A percentile compares a stretch with the other conserved stretches of the same genome.
Conservation (phyloP, 2,329 filamentous ascomycete genomes). For the Hypoxylon sp. region DNA sequence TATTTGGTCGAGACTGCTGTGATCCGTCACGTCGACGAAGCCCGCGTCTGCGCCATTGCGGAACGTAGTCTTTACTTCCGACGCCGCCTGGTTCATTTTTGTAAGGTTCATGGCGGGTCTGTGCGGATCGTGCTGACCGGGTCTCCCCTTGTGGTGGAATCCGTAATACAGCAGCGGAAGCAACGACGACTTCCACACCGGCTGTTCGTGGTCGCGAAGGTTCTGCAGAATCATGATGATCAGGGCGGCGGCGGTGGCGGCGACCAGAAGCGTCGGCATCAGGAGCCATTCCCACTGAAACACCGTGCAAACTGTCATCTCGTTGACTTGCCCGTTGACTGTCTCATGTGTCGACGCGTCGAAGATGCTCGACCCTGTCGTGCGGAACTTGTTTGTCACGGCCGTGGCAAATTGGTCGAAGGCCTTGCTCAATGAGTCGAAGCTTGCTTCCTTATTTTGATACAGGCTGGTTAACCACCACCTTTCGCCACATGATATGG, state of each 20-base stretch:
- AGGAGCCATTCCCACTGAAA: constrained; percentile 42
- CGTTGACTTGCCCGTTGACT: constrained; percentile 23
- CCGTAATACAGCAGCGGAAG: constrained; percentile 40
- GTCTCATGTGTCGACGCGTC: constrained; percentile 4
- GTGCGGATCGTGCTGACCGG: constrained; percentile 8
- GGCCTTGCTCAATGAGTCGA: constrained; percentile 24
- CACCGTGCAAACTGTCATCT: constrained; percentile 36
- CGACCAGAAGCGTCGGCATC: constrained; percentile 29
- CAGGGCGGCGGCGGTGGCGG: constrained; percentile 23
- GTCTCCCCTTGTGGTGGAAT: constrained; percentile 6
- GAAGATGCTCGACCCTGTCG: constrained; percentile 30
- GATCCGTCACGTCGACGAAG: constrained; percentile 28
- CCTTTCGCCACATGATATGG: constrained; percentile 19
- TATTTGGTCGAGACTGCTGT: constrained; percentile 8
- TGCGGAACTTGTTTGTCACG: constrained; percentile 39
- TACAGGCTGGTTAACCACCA: constrained; percentile 40
- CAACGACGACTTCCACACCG: constrained; percentile 41
- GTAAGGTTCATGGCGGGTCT: constrained; percentile 30
- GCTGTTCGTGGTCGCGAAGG: constrained; percentile 25
- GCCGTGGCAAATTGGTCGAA: constrained; percentile 36
- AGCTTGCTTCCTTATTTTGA: constrained; percentile 21
- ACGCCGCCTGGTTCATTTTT: constrained; percentile 25
- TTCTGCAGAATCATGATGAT: constrained; percentile 30
- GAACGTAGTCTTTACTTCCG: constrained; percentile 23
- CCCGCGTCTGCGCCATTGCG: constrained; percentile 29